These are phyloP conservation scores for Thelephora aurantiotincta DNA, from an alignment of 768 basidiomycete genomes.

Conservation along the genomic window DNA sequence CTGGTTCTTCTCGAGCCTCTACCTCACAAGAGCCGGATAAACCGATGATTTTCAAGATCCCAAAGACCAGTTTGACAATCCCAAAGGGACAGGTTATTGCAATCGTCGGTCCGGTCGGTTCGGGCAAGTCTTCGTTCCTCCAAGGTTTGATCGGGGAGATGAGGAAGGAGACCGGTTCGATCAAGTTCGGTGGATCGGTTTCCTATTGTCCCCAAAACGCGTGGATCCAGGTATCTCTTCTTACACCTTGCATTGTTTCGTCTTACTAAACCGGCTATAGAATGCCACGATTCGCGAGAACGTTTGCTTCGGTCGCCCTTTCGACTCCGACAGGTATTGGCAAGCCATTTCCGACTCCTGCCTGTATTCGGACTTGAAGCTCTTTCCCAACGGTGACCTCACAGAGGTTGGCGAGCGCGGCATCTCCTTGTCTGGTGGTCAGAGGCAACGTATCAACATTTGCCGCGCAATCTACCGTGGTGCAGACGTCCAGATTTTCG, in stretches of 20 bases:
- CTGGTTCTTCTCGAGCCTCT: conserved; percentile 6
- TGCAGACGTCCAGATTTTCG: conserved; percentile 79
- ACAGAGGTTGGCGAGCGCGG: conserved; percentile 81
- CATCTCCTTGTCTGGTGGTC: conserved; percentile 78
- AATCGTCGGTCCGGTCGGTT: conserved; percentile 62
- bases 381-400: conserved; percentile 63
- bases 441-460: conserved; percentile 71
- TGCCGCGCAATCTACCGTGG: conserved; percentile 79
- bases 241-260: neutral
- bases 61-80: conserved; percentile 49
- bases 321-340: conserved; percentile 75
- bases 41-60: conserved; percentile 43
- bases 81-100: conserved; percentile 71
- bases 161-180: conserved; percentile 49
- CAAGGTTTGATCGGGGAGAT: conserved; percentile 77
- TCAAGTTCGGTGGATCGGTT: conserved; percentile 57
- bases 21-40: conserved; percentile 22
- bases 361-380: conserved; percentile 65
- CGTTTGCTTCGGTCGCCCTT: conserved; percentile 75
- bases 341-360: conserved; percentile 65
- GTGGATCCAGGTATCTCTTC: conserved; percentile 61
- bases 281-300: conserved; percentile 84
- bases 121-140: conserved; percentile 54
- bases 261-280: conserved; percentile 16
- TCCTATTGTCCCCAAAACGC: conserved; percentile 80